Evolutionary conservation across 495 filamentous ascomycete genomes (phyloP), one percentile per base, ranked within the genome.

Genomic region (Astrothelium macrocarpum): DNA sequence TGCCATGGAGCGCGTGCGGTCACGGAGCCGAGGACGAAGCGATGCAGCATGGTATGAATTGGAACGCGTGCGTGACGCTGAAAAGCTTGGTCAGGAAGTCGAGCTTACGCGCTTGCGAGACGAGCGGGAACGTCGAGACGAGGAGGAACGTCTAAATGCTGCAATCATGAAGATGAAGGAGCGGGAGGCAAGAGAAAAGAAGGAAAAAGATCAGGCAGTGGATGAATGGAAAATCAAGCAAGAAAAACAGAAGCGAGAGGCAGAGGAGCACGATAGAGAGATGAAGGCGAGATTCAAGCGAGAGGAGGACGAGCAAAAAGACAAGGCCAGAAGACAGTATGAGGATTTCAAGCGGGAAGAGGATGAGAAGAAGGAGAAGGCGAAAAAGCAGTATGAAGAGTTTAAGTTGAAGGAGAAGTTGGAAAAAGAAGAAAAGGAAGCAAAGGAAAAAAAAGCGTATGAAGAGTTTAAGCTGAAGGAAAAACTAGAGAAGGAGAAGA

Each of bases 341-440:
- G 67, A 71, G 43, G 65, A 71, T 34, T 67, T 68, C 49, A 64
- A 67, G 53, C 29, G 64, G 61, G 25, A 65, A 43, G 39, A 53
- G 42, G 64, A 34, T 31, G 64, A 65, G 64, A 25, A 63, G 62
- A 64, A 65, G 46, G 60, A 67, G 59, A 64, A 66, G 36, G 70
- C 64, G 5, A 66, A 74, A 18, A 64, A 71, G 36, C 67, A 62
- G 29, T 29, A 59, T 16, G 59, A 58, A 11, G 72, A 76, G 20
- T 72, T 72, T 32, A 70, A 75, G 63, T 59, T 64, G 12, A 68
- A 71, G 65, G 67, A 73, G 68, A 63, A 64, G 25, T 62, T 65
- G 36, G 70, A 75, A 26, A 70, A 53, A 0, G 63, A 66, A 29
- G 66, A 70, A 32, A 53, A 45, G 28, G 71, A 68, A 59, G 62